Evolutionary conservation across 129 eudicot species (phyloP), one percentile per base, ranked within the genome.

Genomic region (Helianthus tuberosus): DNA sequence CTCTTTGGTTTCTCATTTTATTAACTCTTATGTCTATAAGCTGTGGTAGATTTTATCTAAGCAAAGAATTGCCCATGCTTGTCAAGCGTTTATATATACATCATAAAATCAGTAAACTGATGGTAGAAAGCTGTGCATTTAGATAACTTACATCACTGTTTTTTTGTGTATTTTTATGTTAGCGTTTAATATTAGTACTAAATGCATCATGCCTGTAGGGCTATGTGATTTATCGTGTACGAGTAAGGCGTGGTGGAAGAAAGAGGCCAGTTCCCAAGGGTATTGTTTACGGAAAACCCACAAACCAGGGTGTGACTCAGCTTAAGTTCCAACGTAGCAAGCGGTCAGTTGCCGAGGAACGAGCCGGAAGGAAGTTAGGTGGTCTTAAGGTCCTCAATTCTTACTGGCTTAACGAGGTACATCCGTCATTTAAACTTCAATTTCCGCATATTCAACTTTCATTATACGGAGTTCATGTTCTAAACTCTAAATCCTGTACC

Each of bases 211-310:
- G 1, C 35, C 60, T 13, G 6, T 50, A 88, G 93, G 93, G 93
- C 4, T 85, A 75, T 48, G 96, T 89, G 41, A 77, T 89, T 43
- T 86, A 86, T 69, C 89, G 96, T 61, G 91, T 89, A 4, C 91
- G 96, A 65, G 96, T 89, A n/a, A 83, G 87, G 44, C 90, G 96
- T 79, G 96, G 96, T 68, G 96, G 96, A 35, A 77, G 96, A 63
- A 89, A 89, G 89, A 84, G 96, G 82, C 96, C 91, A 1, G 96
- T 89, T n/a, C 83, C 96, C 17, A 89, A 89, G 83, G 96, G 96
- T 89, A 87, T 87, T 52, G 89, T 87, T 11, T 87, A 87, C 23
- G 92, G 92, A 8, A 87, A 87, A 74, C 92, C 92, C 3, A 87
- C 89, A 68, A 87, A 87, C 85, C 89, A 87, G 81, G 92, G 92